phyloP scores from a whole-genome alignment of 257 asterid genomes.

The Fraxinus cuspidata region DNA sequence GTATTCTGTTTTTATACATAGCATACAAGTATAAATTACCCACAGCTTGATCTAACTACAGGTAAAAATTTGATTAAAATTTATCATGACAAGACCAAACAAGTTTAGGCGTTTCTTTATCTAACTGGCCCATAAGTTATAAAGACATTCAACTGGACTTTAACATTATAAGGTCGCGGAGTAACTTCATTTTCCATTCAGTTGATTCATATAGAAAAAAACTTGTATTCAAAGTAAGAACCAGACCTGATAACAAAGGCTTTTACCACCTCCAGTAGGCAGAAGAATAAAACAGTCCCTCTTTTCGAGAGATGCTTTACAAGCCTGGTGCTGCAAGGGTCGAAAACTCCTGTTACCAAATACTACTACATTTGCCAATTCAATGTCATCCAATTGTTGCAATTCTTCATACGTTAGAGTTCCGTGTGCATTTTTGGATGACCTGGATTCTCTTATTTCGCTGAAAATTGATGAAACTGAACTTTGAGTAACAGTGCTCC shows the following conservation, averaged over 20 bases:
- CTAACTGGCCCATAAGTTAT: slow-evolving; percentile 20
- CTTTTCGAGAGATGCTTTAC: slow-evolving; percentile 65
- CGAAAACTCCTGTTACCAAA: slow-evolving; percentile 84
- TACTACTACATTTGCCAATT: slow-evolving; percentile 89
- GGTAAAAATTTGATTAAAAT: slow-evolving; percentile 18
- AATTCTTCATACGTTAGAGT: slow-evolving; percentile 70
- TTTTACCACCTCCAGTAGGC: slow-evolving; percentile 99
- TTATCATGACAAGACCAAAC: slow-evolving; percentile 14
- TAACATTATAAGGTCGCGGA: background rate
- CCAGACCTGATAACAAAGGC: slow-evolving; percentile 96
- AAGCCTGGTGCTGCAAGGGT: slow-evolving; percentile 81
- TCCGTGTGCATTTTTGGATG: slow-evolving; percentile 32
- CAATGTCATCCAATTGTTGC: slow-evolving; percentile 71
- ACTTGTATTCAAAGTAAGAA: slow-evolving; percentile 23
- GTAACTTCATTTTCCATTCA: slow-evolving; percentile 22
- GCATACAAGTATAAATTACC: background rate
- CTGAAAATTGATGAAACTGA: slow-evolving; percentile 50
- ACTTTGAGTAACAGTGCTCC: slow-evolving; percentile 43
- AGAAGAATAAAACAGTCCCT: slow-evolving; percentile 87
- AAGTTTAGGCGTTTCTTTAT: slow-evolving; percentile 5
- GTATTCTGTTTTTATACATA: slow-evolving; percentile 10
- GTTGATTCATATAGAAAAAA: slow-evolving; percentile 14
- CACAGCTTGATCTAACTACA: slow-evolving; percentile 4
- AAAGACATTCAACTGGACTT: slow-evolving; percentile 12
- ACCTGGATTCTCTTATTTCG: slow-evolving; percentile 28